Base-by-base conservation (phyloP, 83 land plant species). In the Diphasiastrum complanatum region DNA sequence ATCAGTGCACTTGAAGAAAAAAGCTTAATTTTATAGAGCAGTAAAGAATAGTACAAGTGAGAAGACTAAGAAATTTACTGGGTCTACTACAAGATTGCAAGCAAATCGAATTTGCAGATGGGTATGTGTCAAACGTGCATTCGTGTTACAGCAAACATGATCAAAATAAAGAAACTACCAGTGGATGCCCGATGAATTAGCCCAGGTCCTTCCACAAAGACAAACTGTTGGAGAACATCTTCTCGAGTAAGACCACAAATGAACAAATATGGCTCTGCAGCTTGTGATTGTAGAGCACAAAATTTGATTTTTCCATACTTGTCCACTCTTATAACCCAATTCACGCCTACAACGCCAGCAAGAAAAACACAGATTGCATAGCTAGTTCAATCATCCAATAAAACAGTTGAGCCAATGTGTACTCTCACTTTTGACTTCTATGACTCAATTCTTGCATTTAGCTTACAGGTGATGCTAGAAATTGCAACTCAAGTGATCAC, bases 181-280 rank as follows among this genome's bases (percentile, higher is more conserved):
- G 92, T 80, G 29, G 97, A 87, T 11, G 73, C 93, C 65, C 78
- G 80, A 51, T 81, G 77, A 62, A 66, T 78, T 40, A 60, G 29
- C 45, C 75, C 83, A 12, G 72, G 86, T 16, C 95, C 93, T 70
- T 91, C 97, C 59, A 91, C 65, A 67, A 91, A 91, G 40, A 91
- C 22, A 38, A 91, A 82, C 25, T 95, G 81, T 4, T 64, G 66
- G 5, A 76, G 75, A 26, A 91, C 93, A 63, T 87, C 95, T 61
- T 74, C 89, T 40, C 79, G 46, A 19, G 74, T 75, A 5, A 87
- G 28, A 6, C 97, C 95, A 60, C 79, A 75, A 0, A 71, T 27
- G 2, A 75, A 38, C 69, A 91, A 51, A 74, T 91, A 91, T 12
- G 97, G 97, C 66, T 87, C 85, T 24, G 97, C 97, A 55, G 86